Evolutionary conservation across 495 filamentous ascomycete genomes (phyloP).

Genomic region (Chlorociboria aeruginascens): DNA sequence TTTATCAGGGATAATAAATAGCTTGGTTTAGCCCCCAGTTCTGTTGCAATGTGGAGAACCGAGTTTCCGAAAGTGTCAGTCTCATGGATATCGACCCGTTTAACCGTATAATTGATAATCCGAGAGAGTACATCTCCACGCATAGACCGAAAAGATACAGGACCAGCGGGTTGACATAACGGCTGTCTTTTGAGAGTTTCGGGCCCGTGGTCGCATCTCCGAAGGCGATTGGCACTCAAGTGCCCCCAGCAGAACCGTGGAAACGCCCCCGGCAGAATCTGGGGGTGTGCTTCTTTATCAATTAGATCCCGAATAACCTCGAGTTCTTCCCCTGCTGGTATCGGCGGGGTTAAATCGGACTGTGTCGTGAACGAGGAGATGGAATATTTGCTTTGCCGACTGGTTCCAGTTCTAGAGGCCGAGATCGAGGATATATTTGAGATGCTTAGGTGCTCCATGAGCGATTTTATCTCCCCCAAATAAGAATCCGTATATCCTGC

Average conservation of each 20-base stretch:
- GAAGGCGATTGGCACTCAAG: too few relatives aligned
- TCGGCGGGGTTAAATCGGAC: background rate
- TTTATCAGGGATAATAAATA: background rate
- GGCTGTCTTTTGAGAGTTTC: background rate
- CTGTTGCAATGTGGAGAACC: background rate
- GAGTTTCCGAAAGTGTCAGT: slow-evolving; percentile 5
- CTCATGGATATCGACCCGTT: background rate
- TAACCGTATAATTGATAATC: background rate
- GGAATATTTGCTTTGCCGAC: background rate
- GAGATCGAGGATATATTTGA: slow-evolving; percentile 3
- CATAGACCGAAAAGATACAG: background rate
- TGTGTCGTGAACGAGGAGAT: background rate
- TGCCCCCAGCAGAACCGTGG: background rate
- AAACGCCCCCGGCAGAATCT: slow-evolving; percentile 4
- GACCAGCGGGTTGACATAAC: background rate
- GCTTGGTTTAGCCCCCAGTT: background rate
- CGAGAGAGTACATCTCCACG: background rate
- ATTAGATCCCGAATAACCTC: background rate
- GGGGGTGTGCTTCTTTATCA: background rate
- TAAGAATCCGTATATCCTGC: slow-evolving; percentile 6
- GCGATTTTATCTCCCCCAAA: slow-evolving; percentile 9
- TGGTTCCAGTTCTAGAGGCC: background rate
- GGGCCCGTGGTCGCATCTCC: too few relatives aligned
- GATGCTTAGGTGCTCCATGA: slow-evolving; percentile 10
- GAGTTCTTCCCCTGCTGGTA: background rate